Evolutionary conservation across 2,329 filamentous ascomycete genomes (phyloP).

Genomic region (Dothistroma pini): DNA sequence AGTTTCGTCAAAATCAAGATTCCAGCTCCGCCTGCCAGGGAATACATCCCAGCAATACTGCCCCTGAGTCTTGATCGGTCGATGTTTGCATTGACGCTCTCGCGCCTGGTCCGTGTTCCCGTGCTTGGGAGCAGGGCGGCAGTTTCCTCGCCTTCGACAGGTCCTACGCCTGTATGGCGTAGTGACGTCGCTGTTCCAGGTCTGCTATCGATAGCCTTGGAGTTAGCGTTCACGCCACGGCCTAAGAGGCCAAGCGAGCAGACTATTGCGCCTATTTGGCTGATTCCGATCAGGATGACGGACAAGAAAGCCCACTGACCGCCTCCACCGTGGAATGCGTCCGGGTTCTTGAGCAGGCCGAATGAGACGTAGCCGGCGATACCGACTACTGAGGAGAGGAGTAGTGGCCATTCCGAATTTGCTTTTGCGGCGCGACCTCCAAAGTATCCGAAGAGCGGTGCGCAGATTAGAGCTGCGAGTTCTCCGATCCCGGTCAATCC

Average conservation of each 20-base stretch:
- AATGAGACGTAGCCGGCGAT: constrained; percentile 75
- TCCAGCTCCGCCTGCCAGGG: constrained; percentile 80
- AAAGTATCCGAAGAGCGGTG: constrained; percentile 81
- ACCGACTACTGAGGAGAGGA: constrained; percentile 68
- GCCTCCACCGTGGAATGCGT: constrained; percentile 65
- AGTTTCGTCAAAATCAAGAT: constrained; percentile 90
- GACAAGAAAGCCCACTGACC: constrained; percentile 56
- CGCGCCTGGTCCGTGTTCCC: neutral
- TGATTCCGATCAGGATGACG: constrained; percentile 78
- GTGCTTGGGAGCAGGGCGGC: constrained; percentile 26
- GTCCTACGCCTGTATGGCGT: constrained; percentile 15
- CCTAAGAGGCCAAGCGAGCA: constrained; percentile 89
- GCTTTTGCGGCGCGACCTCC: constrained; percentile 60
- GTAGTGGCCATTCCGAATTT: constrained; percentile 63
- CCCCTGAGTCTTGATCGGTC: constrained; percentile 67
- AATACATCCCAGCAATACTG: constrained; percentile 92
- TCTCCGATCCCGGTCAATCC: constrained; percentile 88
- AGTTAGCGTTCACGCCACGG: constrained; percentile 62
- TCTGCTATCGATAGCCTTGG: constrained; percentile 12
- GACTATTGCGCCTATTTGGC: constrained; percentile 94
- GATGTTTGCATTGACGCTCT: constrained; percentile 2
- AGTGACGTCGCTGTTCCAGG: constrained; percentile 11
- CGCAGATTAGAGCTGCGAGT: constrained; percentile 76
- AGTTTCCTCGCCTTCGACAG: constrained; percentile 21
- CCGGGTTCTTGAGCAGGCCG: constrained; percentile 71